A percentile compares a stretch with the other conserved stretches of the same genome.
Evolutionary conservation across 306 rosid genomes (phyloP).

Genomic region (Amphicarpaea edgeworthii): DNA sequence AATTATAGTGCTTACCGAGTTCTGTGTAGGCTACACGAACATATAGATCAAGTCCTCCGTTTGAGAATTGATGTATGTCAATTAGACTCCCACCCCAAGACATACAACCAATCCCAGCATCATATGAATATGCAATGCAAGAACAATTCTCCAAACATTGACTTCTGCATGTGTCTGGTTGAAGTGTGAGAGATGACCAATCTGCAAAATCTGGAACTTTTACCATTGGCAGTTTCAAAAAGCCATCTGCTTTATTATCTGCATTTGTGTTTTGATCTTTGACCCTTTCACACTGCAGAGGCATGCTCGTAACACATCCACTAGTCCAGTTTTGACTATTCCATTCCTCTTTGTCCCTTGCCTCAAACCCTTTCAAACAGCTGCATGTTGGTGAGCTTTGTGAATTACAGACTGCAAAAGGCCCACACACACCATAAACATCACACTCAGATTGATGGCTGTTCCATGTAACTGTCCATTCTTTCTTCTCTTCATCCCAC

Average conservation of each 20-base stretch:
- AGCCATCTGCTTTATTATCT: slow-evolving; percentile 42
- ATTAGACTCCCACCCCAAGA: slow-evolving; percentile 38
- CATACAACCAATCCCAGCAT: slow-evolving; percentile 35
- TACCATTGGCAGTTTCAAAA: slow-evolving; percentile 35
- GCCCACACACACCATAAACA: slow-evolving; percentile 11
- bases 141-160: slow-evolving; percentile 42
- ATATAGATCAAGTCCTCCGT: slow-evolving; percentile 42
- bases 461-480: slow-evolving; percentile 23
- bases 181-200: neutral
- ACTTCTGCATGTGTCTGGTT: slow-evolving; percentile 20
- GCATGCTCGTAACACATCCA: slow-evolving; percentile 37
- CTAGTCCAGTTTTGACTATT: slow-evolving; percentile 35
- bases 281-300: slow-evolving; percentile 44
- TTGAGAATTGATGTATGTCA: slow-evolving; percentile 30
- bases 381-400: slow-evolving; percentile 36
- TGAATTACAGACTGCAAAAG: slow-evolving; percentile 30
- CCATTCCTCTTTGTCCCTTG: slow-evolving; percentile 50
- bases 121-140: slow-evolving; percentile 40
- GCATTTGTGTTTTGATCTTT: neutral
- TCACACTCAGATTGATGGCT: slow-evolving; percentile 11
- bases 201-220: slow-evolving; percentile 50
- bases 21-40: slow-evolving; percentile 39
- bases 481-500: slow-evolving; percentile 18
- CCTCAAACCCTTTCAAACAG: slow-evolving; percentile 56
- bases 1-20: neutral